Percentiles rank a stretch among this genome's conserved stretches.
Evolutionary conservation across 1,139 yeast species (phyloP).

Genomic region (Meyerozyma athensensis): DNA sequence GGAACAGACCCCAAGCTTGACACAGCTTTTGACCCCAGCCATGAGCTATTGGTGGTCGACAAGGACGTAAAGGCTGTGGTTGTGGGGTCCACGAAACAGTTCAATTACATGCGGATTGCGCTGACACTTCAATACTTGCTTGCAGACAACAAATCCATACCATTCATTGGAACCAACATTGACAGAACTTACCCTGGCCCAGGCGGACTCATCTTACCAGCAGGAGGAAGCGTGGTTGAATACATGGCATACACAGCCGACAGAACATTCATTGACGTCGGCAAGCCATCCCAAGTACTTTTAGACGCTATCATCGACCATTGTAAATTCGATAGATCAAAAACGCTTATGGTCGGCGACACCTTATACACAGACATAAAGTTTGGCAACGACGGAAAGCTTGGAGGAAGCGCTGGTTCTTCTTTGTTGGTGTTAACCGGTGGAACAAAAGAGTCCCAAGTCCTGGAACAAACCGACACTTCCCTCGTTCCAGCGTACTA

Average conservation of each 20-base stretch:
- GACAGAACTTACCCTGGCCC: constrained; percentile 41
- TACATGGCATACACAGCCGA: constrained; percentile 33
- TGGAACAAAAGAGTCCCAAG: constrained; percentile 24
- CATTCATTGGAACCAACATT: constrained; percentile 38
- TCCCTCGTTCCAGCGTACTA: constrained; percentile 27
- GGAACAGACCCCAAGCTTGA: constrained; percentile 53
- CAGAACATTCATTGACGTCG: constrained; percentile 32
- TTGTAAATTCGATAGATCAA: constrained; percentile 6
- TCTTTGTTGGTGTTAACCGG: constrained; percentile 35
- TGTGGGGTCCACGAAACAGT: constrained; percentile 36
- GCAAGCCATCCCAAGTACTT: constrained; percentile 34
- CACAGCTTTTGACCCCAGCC: constrained; percentile 30
- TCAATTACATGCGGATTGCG: constrained; percentile 36
- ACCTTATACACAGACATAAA: constrained; percentile 41
- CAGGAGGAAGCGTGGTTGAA: constrained; percentile 41
- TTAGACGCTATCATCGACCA: constrained; percentile 15
- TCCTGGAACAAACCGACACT: constrained; percentile 12
- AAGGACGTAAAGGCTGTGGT: constrained; percentile 38
- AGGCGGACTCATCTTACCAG: constrained; percentile 33
- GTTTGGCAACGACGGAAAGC: constrained; percentile 38
- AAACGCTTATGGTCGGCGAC: constrained; percentile 41
- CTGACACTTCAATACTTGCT: constrained; percentile 37
- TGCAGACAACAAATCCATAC: constrained; percentile 27
- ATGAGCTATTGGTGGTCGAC: constrained; percentile 42
- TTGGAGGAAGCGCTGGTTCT: constrained; percentile 26